Conservation (phyloP, 1,139 yeast species). For the Starmera stellimalicola region DNA sequence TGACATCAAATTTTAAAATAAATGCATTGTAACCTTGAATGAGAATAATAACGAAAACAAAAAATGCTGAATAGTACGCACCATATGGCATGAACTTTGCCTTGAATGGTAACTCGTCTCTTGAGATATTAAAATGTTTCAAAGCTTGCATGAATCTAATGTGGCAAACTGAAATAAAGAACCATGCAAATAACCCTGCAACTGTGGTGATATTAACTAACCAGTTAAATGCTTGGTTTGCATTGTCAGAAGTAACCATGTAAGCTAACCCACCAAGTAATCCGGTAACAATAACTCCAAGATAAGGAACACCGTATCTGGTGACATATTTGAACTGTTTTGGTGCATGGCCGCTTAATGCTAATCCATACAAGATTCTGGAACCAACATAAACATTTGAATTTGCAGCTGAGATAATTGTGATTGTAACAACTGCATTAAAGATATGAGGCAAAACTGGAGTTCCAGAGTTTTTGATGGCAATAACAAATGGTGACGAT, state of each 20-base stretch:
- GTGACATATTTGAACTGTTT: conserved; percentile 41
- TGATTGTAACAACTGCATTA: conserved; percentile 62
- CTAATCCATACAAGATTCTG: conserved; percentile 59
- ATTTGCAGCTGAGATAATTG: conserved; percentile 73
- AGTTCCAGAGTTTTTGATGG: conserved; percentile 62
- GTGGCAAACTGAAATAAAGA: conserved; percentile 56
- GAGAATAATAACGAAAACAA: conserved; percentile 41
- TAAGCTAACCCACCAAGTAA: conserved; percentile 59
- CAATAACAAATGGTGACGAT: conserved; percentile 69
- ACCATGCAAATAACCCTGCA: conserved; percentile 70
- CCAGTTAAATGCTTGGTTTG: conserved; percentile 72
- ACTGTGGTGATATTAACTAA: conserved; percentile 73
- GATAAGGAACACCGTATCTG: conserved; percentile 57
- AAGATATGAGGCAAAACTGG: conserved; percentile 58
- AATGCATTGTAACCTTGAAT: conserved; percentile 66
- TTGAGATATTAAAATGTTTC: conserved; percentile 45
- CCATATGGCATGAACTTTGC: conserved; percentile 58
- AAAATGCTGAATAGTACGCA: conserved; percentile 46
- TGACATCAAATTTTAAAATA: conserved; percentile 38
- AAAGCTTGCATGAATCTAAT: conserved; percentile 59
- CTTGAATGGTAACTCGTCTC: conserved; percentile 61
- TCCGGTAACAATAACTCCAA: conserved; percentile 49
- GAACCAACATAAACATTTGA: conserved; percentile 77
- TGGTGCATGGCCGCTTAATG: conserved; percentile 55
- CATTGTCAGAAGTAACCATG: conserved; percentile 46